Conservation (phyloP, 2,329 filamentous ascomycete species). For the Phaeosphaeriaceae sp. region DNA sequence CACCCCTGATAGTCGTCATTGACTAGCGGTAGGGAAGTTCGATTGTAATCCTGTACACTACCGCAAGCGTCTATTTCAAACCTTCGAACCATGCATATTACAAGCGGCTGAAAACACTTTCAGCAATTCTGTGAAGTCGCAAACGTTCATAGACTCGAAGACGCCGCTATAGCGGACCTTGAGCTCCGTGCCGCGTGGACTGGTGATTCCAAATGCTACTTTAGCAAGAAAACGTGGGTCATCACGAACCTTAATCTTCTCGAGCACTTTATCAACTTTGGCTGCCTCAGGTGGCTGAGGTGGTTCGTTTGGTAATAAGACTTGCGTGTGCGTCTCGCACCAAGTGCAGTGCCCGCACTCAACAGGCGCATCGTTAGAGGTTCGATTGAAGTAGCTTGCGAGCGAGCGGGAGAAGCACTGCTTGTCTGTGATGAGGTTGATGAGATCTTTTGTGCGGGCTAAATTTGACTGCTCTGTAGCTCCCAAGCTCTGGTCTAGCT, state of each 20-base stretch:
- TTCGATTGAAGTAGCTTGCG: constrained; percentile 65
- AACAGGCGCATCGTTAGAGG: constrained; percentile 26
- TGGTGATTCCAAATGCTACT: constrained; percentile 67
- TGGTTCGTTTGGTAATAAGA: constrained; percentile 49
- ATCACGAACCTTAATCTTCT: constrained; percentile 56
- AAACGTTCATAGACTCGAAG: constrained; percentile 62
- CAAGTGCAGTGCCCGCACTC: constrained; percentile 65
- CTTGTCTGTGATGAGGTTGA: constrained; percentile 59
- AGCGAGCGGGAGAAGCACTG: constrained; percentile 61
- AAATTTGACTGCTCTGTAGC: constrained; percentile 62
- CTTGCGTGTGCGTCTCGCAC: constrained; percentile 44
- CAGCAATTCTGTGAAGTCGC: constrained; percentile 55
- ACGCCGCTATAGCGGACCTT: constrained; percentile 55
- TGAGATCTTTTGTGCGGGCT: constrained; percentile 57
- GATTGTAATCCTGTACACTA: too few species aligned
- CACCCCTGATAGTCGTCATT: too few species aligned
- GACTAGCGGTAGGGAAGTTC: too few species aligned
- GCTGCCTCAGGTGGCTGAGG: constrained; percentile 48
- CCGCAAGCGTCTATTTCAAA: too few species aligned
- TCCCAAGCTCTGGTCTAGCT: constrained; percentile 60
- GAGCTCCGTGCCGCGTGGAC: constrained; percentile 59
- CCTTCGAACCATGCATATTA: background rate
- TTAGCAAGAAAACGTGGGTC: constrained; percentile 66
- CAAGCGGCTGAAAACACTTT: constrained; percentile 21
- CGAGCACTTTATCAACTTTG: constrained; percentile 55